phyloP scores from a whole-genome alignment of 306 rosid species.

The Cyclanthera cordifolia region DNA sequence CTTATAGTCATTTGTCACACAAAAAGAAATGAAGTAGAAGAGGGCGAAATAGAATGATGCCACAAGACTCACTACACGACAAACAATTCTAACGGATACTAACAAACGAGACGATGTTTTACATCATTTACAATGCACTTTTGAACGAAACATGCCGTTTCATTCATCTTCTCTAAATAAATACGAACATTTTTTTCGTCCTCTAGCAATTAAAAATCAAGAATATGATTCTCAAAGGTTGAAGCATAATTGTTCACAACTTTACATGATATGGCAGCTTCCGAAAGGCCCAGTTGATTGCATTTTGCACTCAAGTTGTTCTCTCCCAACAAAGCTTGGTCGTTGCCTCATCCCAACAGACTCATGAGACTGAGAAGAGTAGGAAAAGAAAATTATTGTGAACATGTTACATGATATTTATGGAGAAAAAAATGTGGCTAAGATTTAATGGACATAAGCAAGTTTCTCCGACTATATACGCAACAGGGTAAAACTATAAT shows the following conservation, averaged over 20 bases:
- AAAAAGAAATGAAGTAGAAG: too few species aligned
- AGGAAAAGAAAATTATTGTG: neutral
- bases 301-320: neutral
- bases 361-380: neutral
- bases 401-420: neutral
- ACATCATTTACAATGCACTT: too few species aligned
- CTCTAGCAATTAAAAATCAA: too few species aligned
- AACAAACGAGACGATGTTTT: too few species aligned
- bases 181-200: too few species aligned
- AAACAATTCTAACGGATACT: too few species aligned
- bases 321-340: neutral
- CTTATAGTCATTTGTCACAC: too few species aligned
- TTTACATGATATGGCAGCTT: neutral
- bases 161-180: too few species aligned
- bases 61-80: too few species aligned
- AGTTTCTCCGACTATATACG: neutral
- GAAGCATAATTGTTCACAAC: neutral
- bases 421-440: neutral
- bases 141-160: too few species aligned
- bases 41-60: too few species aligned
- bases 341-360: neutral
- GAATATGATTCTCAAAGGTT: too few species aligned
- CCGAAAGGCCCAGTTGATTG: neutral
- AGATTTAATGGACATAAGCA: neutral
- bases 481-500: neutral